These are phyloP conservation scores for Phoenix dactylifera DNA, from an alignment of 176 grass and related monocot genomes.

Conservation along the genomic window DNA sequence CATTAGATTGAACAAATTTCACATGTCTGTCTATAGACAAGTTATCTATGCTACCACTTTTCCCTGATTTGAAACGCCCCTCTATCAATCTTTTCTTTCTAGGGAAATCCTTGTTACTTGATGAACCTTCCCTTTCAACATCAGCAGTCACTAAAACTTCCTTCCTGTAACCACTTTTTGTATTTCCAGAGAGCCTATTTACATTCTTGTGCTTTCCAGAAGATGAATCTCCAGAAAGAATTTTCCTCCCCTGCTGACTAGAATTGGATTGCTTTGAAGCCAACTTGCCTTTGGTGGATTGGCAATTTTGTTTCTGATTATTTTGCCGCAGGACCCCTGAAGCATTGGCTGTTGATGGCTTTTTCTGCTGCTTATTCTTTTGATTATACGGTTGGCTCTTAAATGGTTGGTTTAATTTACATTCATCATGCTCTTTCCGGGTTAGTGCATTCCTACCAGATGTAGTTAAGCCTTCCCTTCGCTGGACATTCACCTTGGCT, in stretches of 20 bases:
- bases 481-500: constrained; percentile 81
- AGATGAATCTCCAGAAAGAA: constrained; percentile 39
- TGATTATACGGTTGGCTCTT: constrained; percentile 40
- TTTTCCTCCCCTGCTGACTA: constrained; percentile 58
- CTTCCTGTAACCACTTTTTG: constrained; percentile 43
- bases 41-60: constrained; percentile 16
- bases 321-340: constrained; percentile 60
- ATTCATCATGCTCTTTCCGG: constrained; percentile 56
- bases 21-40: constrained; percentile 8
- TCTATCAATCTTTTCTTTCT: constrained; percentile 80
- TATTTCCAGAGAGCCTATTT: constrained; percentile 37
- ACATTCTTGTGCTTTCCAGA: constrained; percentile 49
- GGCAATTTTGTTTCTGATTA: constrained; percentile 86
- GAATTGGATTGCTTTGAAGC: constrained; percentile 37
- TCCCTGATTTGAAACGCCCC: constrained; percentile 39
- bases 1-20: constrained; percentile 43
- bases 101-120: constrained; percentile 73
- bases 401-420: constrained; percentile 45
- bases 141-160: constrained; percentile 35
- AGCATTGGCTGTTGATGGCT: constrained; percentile 27
- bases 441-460: constrained; percentile 31
- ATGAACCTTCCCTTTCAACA: constrained; percentile 39
- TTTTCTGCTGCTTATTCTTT: constrained; percentile 61
- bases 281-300: constrained; percentile 36
- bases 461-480: constrained; percentile 51